phyloP scores from a whole-genome alignment of 805 yeast species.

The Cyberlindnera mycetangii region DNA sequence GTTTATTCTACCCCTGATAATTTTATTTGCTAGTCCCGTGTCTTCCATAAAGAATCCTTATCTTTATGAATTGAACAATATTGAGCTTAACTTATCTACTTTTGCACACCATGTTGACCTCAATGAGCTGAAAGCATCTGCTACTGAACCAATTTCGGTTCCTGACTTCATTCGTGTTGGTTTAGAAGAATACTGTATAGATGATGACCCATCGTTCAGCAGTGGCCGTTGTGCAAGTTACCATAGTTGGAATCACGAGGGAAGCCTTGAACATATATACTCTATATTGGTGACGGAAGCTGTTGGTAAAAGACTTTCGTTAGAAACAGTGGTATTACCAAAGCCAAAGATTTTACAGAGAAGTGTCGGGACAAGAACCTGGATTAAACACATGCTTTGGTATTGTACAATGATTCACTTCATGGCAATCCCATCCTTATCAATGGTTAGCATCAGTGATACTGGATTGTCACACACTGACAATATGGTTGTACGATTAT shows the following conservation, averaged over 20 bases:
- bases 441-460: neutral
- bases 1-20: neutral
- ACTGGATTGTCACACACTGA: neutral
- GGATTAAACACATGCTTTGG: neutral
- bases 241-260: conserved; percentile 2
- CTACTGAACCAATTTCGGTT: neutral
- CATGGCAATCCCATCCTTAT: neutral
- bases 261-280: conserved; percentile 3
- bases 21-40: neutral
- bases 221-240: conserved; percentile 1
- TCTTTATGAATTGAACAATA: conserved; percentile 6
- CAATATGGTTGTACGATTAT: neutral
- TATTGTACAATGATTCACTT: neutral
- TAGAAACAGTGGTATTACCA: conserved; percentile 1
- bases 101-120: conserved; percentile 2
- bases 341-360: neutral
- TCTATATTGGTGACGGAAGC: conserved; percentile 3
- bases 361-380: neutral
- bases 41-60: neutral
- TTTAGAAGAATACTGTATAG: conserved; percentile 4
- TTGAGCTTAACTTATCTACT: neutral
- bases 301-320: neutral
- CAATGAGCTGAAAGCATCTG: neutral
- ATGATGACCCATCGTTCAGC: conserved; percentile 6
- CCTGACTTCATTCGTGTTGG: conserved; percentile 9